phyloP scores from a whole-genome alignment of 495 filamentous ascomycete genomes.

The Neurospora sp. region DNA sequence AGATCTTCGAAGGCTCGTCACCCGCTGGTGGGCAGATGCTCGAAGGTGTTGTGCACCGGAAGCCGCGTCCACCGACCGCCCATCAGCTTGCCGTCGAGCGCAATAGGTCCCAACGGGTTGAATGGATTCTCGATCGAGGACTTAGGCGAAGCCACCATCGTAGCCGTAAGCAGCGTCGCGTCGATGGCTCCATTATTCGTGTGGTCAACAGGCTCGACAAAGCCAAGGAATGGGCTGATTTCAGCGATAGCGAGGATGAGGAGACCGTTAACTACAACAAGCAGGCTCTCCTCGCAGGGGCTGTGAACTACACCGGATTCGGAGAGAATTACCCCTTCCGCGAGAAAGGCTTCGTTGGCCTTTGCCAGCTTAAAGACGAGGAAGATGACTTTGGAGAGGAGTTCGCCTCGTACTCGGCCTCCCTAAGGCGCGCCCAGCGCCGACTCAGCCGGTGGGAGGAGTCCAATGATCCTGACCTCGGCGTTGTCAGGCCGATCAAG shows the following conservation, averaged over 20 bases:
- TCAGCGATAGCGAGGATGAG: conserved; percentile 75
- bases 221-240: conserved; percentile 55
- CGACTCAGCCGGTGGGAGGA: conserved; percentile 67
- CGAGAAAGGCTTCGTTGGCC: conserved; percentile 55
- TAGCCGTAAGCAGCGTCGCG: conserved; percentile 48
- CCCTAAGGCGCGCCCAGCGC: conserved; percentile 56
- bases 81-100: conserved; percentile 89
- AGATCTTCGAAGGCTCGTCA: conserved; percentile 42
- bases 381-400: conserved; percentile 76
- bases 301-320: conserved; percentile 3
- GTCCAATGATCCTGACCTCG: conserved; percentile 37
- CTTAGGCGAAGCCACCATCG: conserved; percentile 52
- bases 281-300: conserved; percentile 4
- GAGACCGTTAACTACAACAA: conserved; percentile 32
- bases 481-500: conserved; percentile 35
- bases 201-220: conserved; percentile 51
- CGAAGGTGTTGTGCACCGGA: conserved; percentile 35
- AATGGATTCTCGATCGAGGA: conserved; percentile 74
- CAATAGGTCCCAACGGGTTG: conserved; percentile 77
- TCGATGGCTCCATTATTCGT: conserved; percentile 54
- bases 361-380: conserved; percentile 54
- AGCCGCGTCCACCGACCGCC: conserved; percentile 72
- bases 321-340: conserved; percentile 24
- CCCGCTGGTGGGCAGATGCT: conserved; percentile 31
- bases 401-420: conserved; percentile 58